Base-by-base conservation (phyloP, 306 rosid genomes). In the Dryas octopetala region DNA sequence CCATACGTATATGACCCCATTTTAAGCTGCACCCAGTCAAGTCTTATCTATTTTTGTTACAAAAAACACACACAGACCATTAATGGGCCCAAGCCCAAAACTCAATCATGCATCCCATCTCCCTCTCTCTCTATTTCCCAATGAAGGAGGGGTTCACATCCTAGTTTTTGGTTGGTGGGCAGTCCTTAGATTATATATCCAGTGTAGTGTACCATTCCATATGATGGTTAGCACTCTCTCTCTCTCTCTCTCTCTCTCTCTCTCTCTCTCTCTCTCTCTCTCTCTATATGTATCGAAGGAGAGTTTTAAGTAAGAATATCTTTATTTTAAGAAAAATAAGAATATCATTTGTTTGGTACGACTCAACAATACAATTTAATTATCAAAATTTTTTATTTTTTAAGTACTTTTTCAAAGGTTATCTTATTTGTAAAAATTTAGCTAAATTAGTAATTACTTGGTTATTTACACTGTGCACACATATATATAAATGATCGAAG, bases 121-220 rank as follows among this genome's bases (percentile, higher is more conserved):
- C 49, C 49, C 19, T 23, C 41, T 63, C 26, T 63, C 68, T 16
- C 68, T 16, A 63, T 41, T 63, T 63, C 68, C 68, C 13, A 63
- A 62, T 16, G 14, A 1, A 16, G 26, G 13, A 7, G 48, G 68
- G 8, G 28, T 19, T 41, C 26, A 41, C 68, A 41, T 40, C 68
- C 28, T 63, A 63, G 68, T 63, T 63, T 63, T 14, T 63, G 68
- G 14, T 41, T 0, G 68, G 49, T 16, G 68, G 68, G 47, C 66
- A 61, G 45, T 61, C 28, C 40, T 65, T 26, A 12, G 12, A 68
- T 68, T 49, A 46, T 19, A 48, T 8, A 17, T 67, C 72, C 23
- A 48, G 19, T 4, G 17, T 4, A 11, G 71, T 16, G 54, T 15
- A 68, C 14, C 57, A 6, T 19, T 66, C 41, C 19, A 19, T 62